Evolutionary conservation across 2,329 filamentous ascomycete genomes (phyloP), one percentile per base, ranked within the genome.

Genomic region (Ophiostoma sp.): DNA sequence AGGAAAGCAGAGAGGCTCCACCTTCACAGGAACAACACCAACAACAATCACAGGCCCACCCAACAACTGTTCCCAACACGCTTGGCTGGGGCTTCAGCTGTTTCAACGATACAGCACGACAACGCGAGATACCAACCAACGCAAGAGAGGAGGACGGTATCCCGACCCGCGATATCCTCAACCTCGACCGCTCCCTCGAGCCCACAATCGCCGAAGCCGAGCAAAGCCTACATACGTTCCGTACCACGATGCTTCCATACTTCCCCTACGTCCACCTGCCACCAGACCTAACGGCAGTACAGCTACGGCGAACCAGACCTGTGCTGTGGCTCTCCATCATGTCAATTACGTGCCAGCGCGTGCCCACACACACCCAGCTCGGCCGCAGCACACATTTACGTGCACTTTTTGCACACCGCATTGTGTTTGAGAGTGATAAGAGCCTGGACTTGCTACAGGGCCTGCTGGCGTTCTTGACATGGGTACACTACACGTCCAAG

Each of bases 251-350:
- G 80, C 78, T 85, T 3, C 79, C 77, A 0, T 83, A 81, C 69
- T 84, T 86, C 22, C 85, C 86, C 0, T 85, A 86, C 69, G 79
- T 86, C 59, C 77, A 83, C 50, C 76, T 87, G 0, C 78, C 82
- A 0, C 74, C 79, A 0, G 78, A 79, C 3, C 78, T 80, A 57
- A 82, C 81, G 0, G 82, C 84, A 0, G 78, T 79, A 25, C 75
- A 81, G 19, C 78, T 88, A 1, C 81, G 79, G 1, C 77, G 76
- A 4, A 79, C 83, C 11, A 79, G 81, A 4, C 86, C 88, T 0
- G 85, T 87, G 69, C 76, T 88, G 5, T 88, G 85, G 83, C 76
- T 86, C 9, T 83, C 82, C 48, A 86, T 89, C 64, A 82, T 85
- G 77, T 81, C 84, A 50, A 77, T 87, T 8, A 82, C 83, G 2